A percentile compares a stretch with the other conserved stretches of the same genome.
phyloP scores from a whole-genome alignment of 768 basidiomycete species.

The Phanerodontia chrysosporium region DNA sequence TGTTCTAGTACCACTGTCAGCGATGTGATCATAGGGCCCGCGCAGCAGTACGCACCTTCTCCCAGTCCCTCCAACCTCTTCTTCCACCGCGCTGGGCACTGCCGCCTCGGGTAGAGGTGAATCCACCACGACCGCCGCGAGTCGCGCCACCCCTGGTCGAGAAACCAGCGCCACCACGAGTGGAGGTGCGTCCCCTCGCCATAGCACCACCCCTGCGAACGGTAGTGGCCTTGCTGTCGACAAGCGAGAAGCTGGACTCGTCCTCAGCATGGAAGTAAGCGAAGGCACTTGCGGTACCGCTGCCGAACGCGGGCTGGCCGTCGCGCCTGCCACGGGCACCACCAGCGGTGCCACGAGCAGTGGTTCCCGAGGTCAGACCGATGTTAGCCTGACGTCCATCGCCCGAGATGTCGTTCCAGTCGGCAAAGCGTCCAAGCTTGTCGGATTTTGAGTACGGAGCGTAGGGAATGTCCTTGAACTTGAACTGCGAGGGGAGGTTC shows the following conservation, averaged over 20 bases:
- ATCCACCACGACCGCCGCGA: conserved; percentile 37
- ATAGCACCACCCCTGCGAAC: conserved; percentile 70
- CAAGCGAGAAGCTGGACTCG: conserved; percentile 93
- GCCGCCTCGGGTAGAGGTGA: conserved; percentile 39
- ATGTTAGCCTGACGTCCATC: conserved; percentile 56
- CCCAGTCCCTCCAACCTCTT: conserved; percentile 90
- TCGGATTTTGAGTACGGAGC: conserved; percentile 98
- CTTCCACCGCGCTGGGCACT: conserved; percentile 52
- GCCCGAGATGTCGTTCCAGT: conserved; percentile 84
- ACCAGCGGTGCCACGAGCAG: conserved; percentile 44
- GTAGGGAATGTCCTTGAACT: conserved; percentile 98
- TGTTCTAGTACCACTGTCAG: conserved; percentile 42
- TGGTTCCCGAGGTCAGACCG: conserved; percentile 39
- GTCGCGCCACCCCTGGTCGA: conserved; percentile 37
- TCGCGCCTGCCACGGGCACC: conserved; percentile 63
- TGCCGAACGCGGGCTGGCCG: conserved; percentile 83
- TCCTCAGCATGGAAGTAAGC: conserved; percentile 98
- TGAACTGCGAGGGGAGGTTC: conserved; percentile 85
- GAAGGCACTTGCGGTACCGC: conserved; percentile 86
- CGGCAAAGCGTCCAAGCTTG: conserved; percentile 95
- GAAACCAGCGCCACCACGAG: conserved; percentile 33
- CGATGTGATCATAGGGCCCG: conserved; percentile 1
- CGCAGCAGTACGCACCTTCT: conserved; percentile 56
- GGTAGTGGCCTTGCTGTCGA: conserved; percentile 78
- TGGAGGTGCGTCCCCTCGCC: conserved; percentile 43